Base-by-base conservation (phyloP, 495 filamentous ascomycete species). In the Achaetomiella virescens region DNA sequence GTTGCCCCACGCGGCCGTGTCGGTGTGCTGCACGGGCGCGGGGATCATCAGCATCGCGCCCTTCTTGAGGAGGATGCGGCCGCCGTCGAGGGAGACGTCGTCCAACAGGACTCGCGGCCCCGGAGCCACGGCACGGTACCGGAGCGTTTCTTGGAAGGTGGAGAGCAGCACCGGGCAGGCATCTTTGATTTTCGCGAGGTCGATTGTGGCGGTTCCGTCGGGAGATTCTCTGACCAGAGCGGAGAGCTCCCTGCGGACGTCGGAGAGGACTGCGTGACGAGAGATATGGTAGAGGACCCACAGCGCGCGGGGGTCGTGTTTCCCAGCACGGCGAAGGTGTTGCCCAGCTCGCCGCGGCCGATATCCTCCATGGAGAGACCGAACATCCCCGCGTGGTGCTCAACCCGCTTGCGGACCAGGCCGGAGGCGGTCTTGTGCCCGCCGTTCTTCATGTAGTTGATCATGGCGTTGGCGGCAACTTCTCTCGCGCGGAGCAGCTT, bases 31-130 rank as follows among this genome's bases (percentile, higher is more conserved):
- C 17, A 62, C 63, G 3, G 47, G 38, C 15, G 57, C 58, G 3
- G 67, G 69, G 18, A 73, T 51, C 55, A 64, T 63, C 20, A 72
- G 45, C 53, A 69, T 62, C 12, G 18, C 54, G 3, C 66, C 69
- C 57, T 67, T 69, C 46, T 67, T 72, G 6, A 72, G 62, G 0
- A 72, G 56, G 14, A 64, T 54, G 5, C 54, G 51, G 24, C 54
- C 46, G 27, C 12, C 59, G 22, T 72, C 65, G 1, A 74, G 31
- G 1, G 59, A 15, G 0, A 64, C 66, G 21, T 74, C 68, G 21
- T 70, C 60, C 8, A 63, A 50, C 0, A 71, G 27, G 2, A 60
- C 42, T 9, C 70, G 63, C 11, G 58, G n/a, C 0, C 66, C 52
- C 1, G 60, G 51, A 45, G 41, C 59, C 14, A 68, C 52, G 22